Percentiles rank a stretch among this genome's conserved stretches.
Evolutionary conservation across 2,329 filamentous ascomycete species (phyloP).

Genomic region (Xylaria sp.): DNA sequence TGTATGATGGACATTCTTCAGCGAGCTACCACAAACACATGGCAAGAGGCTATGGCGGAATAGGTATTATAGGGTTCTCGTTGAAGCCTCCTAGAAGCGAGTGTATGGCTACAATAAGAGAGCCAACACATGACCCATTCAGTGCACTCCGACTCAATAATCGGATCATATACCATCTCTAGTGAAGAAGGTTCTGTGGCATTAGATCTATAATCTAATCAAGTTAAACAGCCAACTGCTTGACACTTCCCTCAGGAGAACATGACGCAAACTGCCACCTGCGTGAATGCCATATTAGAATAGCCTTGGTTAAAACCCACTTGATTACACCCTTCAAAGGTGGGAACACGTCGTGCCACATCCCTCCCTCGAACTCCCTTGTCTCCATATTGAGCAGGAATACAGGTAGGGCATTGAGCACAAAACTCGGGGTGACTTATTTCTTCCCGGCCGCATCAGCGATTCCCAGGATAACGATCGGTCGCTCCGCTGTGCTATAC

Average conservation of each 20-base stretch:
- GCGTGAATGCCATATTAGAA: conserved; percentile 33
- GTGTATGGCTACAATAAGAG: too few species aligned
- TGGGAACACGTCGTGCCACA: conserved; percentile 36
- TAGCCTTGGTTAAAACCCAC: conserved; percentile 20
- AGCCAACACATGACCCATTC: too few species aligned
- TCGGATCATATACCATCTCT: too few species aligned
- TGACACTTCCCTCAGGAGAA: not conserved
- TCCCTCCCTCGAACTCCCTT: conserved; percentile 30
- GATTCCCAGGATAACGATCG: conserved; percentile 33
- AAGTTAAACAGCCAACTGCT: too few species aligned
- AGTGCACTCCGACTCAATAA: too few species aligned
- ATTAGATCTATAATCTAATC: too few species aligned
- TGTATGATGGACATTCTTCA: too few species aligned
- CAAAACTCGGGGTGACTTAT: conserved; percentile 25
- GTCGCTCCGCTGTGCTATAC: conserved; percentile 30
- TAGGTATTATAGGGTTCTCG: too few species aligned
- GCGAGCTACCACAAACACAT: too few species aligned
- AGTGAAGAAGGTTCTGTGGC: too few species aligned
- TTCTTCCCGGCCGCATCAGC: conserved; percentile 32
- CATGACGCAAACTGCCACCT: conserved; percentile 29
- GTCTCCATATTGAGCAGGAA: conserved; percentile 38
- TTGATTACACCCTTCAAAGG: conserved; percentile 17
- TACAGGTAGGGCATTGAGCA: conserved; percentile 33
- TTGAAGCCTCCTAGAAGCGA: too few species aligned
- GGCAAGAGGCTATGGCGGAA: too few species aligned